Percentiles rank a stretch among this genome's conserved stretches.
Evolutionary conservation across 1,284 basidiomycete genomes (phyloP).

Genomic region (Ustilago loliicola): DNA sequence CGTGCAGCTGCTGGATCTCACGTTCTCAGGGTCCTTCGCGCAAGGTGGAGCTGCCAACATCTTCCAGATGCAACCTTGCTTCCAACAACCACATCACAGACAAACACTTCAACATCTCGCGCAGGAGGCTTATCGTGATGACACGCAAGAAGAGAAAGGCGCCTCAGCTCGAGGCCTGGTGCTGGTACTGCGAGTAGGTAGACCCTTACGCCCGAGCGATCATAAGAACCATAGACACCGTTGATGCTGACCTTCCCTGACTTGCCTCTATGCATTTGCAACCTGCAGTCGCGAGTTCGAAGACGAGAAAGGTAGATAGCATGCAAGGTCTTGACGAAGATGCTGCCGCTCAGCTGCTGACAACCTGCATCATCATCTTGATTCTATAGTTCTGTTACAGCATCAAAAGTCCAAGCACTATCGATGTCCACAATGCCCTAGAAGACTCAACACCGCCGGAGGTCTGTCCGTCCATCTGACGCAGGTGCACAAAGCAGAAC

Average conservation of each 20-base stretch:
- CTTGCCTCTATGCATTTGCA: background rate
- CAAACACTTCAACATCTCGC: background rate
- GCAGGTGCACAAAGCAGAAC: slow-evolving; percentile 97
- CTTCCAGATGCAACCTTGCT: background rate
- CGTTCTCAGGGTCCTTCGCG: slow-evolving; percentile 22
- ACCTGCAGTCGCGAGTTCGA: slow-evolving; percentile 67
- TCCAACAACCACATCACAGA: slow-evolving; percentile 15
- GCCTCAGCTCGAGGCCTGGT: slow-evolving; percentile 77
- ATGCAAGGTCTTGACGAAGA: background rate
- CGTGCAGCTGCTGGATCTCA: background rate
- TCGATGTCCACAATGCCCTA: slow-evolving; percentile 94
- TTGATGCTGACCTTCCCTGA: slow-evolving; percentile 16
- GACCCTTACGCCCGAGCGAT: background rate
- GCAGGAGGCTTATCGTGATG: slow-evolving; percentile 45
- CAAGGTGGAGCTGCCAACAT: slow-evolving; percentile 21
- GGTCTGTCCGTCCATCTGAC: slow-evolving; percentile 98
- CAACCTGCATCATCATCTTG: no score
- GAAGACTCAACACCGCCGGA: slow-evolving; percentile 94
- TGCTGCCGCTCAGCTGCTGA: no score
- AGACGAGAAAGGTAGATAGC: slow-evolving; percentile 65
- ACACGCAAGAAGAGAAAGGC: slow-evolving; percentile 69
- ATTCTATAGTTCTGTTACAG: slow-evolving; percentile 85
- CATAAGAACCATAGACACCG: no score
- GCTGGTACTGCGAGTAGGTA: slow-evolving; percentile 97
- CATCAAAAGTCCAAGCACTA: slow-evolving; percentile 99